These are phyloP conservation scores for Gentiana dahurica DNA, from an alignment of 257 asterid species.

Conservation along the genomic window DNA sequence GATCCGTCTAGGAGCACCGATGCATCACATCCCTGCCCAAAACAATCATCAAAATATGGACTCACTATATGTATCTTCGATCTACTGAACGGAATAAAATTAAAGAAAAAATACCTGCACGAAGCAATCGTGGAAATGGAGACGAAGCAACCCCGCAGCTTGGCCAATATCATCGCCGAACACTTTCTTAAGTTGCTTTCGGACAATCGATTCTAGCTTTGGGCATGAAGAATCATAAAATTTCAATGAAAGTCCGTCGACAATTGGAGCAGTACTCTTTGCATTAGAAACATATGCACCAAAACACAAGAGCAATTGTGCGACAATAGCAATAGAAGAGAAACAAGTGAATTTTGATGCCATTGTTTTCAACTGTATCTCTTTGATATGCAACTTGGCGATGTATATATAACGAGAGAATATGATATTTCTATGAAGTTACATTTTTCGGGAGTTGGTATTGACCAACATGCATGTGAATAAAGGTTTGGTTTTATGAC, in stretches of 20 bases:
- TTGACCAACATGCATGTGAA: no score
- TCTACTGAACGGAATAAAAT: no score
- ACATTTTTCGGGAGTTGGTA: no score
- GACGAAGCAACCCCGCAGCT: constrained; percentile 77
- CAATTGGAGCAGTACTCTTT: constrained; percentile 25
- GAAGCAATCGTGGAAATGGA: constrained; percentile 67
- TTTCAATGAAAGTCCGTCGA: constrained; percentile 37
- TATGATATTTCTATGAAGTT: no score
- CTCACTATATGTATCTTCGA: no score
- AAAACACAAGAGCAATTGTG: constrained; percentile 8
- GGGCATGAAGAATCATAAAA: constrained; percentile 45
- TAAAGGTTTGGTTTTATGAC: no score
- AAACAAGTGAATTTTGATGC: constrained; percentile 3
- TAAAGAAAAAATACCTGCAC: constrained; percentile 25
- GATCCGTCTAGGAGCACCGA: constrained; percentile 21
- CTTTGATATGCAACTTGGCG: no score
- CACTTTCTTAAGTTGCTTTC: constrained; percentile 30
- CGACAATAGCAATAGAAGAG: constrained; percentile 8
- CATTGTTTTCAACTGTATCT: no score
- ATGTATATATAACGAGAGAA: no score
- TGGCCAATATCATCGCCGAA: constrained; percentile 42
- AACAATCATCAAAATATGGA: no score
- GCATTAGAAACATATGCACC: constrained; percentile 17
- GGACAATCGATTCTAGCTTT: constrained; percentile 28
- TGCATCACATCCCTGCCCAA: constrained; percentile 21